These are phyloP conservation scores for Ulota crispa DNA, from an alignment of 225 moss, liverwort and hornwort species.

Conservation along the genomic window DNA sequence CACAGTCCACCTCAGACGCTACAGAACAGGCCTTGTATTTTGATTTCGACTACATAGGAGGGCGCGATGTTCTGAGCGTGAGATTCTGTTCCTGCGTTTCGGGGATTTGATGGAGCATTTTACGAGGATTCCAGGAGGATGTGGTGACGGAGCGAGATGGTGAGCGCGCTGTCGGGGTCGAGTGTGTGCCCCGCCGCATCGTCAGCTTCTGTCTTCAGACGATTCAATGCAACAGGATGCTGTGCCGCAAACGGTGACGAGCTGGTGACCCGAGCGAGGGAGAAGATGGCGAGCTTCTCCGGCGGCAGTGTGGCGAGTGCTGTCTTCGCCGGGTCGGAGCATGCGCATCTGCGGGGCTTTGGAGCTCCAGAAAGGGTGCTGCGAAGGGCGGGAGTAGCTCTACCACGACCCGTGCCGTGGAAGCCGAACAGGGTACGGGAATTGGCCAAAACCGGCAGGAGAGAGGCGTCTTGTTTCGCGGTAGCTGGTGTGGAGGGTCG, in stretches of 20 bases:
- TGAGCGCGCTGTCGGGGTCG: conserved; percentile 24
- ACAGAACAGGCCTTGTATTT: background rate
- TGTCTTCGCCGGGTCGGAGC: background rate
- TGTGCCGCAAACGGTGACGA: background rate
- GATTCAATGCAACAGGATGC: conserved; percentile 17
- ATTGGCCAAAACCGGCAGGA: background rate
- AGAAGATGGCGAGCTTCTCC: conserved; percentile 23
- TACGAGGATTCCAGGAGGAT: background rate
- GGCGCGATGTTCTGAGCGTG: background rate
- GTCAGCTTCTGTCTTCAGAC: background rate
- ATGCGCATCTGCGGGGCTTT: background rate
- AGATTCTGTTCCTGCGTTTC: background rate
- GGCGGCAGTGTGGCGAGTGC: conserved; percentile 21
- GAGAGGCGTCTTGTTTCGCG: conserved; percentile 13
- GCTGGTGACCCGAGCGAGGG: background rate
- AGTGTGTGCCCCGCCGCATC: conserved; percentile 6
- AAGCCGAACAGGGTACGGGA: conserved; percentile 24
- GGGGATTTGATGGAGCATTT: background rate
- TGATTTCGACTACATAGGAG: background rate
- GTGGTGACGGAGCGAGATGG: conserved; percentile 25
- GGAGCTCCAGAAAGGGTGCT: background rate
- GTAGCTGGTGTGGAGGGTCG: conserved; percentile 21
- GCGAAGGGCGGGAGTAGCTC: background rate
- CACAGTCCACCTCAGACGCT: background rate
- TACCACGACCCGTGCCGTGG: conserved; percentile 11